These are phyloP conservation scores for Claviceps digitariae DNA, from an alignment of 2,329 filamentous ascomycete species.

Conservation along the genomic window DNA sequence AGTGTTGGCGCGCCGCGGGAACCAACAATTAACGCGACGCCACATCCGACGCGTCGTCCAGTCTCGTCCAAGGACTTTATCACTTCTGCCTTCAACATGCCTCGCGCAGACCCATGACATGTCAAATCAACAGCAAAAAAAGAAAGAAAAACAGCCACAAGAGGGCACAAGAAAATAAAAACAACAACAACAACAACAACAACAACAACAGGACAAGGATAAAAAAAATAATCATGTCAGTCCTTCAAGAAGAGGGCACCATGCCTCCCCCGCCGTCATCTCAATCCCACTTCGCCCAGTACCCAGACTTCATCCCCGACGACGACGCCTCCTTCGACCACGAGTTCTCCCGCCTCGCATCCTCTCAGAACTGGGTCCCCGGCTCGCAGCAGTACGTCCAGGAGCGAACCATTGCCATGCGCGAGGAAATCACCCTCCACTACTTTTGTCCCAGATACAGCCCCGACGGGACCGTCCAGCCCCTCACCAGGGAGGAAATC, in stretches of 20 bases:
- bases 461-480: background rate
- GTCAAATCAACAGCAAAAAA: background rate
- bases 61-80: background rate
- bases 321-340: slow-evolving; percentile 16
- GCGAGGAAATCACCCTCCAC: slow-evolving; percentile 15
- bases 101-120: background rate
- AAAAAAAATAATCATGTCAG: background rate
- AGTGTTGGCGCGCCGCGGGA: too few relatives aligned
- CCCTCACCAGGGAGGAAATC: background rate
- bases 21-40: background rate
- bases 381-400: slow-evolving; percentile 15
- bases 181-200: background rate
- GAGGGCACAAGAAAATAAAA: background rate
- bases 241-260: background rate
- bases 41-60: background rate
- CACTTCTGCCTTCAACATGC: background rate
- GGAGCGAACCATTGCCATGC: slow-evolving; percentile 19
- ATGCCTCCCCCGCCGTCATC: slow-evolving; percentile 7
- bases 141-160: too few relatives aligned
- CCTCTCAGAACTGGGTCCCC: slow-evolving; percentile 17
- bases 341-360: slow-evolving; percentile 19
- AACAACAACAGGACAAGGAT: background rate
- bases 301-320: slow-evolving; percentile 16
- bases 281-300: slow-evolving; percentile 20
- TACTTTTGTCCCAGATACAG: slow-evolving; percentile 12